These are phyloP conservation scores for Spergularia azorica DNA, from an alignment of 179 eudicot genomes.

Conservation along the genomic window DNA sequence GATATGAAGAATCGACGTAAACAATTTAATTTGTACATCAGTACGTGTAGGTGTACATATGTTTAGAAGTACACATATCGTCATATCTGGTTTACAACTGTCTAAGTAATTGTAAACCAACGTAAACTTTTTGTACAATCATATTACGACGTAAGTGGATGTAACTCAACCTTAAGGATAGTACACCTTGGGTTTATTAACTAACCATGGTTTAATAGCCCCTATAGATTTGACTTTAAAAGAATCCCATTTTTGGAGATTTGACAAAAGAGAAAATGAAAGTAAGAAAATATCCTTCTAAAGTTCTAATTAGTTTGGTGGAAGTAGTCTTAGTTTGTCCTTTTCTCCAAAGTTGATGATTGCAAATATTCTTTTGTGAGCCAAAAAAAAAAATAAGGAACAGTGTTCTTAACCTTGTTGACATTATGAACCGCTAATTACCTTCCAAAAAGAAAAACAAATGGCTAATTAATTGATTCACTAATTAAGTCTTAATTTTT, in stretches of 20 bases:
- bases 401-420: conserved; percentile 23
- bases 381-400: background rate
- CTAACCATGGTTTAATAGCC: too few relatives aligned
- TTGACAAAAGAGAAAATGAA: background rate
- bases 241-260: background rate
- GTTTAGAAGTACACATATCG: too few relatives aligned
- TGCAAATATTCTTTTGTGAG: conserved; percentile 22
- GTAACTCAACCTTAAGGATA: too few relatives aligned
- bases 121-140: too few relatives aligned
- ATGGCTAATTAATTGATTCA: too few relatives aligned
- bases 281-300: background rate
- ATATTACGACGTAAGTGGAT: too few relatives aligned
- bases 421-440: conserved; percentile 21
- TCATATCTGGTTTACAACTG: too few relatives aligned
- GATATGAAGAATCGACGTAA: too few relatives aligned
- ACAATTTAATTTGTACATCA: too few relatives aligned
- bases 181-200: too few relatives aligned
- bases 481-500: background rate
- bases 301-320: conserved; percentile 5
- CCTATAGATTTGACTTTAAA: background rate
- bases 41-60: too few relatives aligned
- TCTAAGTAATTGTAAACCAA: too few relatives aligned
- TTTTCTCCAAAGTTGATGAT: conserved; percentile 22
- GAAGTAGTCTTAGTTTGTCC: conserved; percentile 19
- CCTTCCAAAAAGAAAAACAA: background rate